A percentile compares a stretch with the other conserved stretches of the same genome.
phyloP scores from a whole-genome alignment of 2,329 filamentous ascomycete genomes.

The Arthrobotrys sphaeroides region DNA sequence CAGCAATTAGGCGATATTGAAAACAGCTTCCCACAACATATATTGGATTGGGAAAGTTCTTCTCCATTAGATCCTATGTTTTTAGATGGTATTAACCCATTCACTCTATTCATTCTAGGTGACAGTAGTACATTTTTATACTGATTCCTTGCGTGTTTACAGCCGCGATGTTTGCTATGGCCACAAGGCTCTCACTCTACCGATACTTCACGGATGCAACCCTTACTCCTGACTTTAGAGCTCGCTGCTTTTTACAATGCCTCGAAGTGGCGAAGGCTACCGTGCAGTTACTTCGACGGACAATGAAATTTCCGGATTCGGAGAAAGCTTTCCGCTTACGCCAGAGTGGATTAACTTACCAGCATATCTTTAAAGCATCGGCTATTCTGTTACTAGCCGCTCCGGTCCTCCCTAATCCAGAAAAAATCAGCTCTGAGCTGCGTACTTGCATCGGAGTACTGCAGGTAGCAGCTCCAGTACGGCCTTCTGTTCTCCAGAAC shows the following conservation, averaged over 20 bases:
- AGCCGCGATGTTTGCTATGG: conserved; percentile 8
- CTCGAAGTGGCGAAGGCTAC: conserved; percentile 56
- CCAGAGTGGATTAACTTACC: conserved; percentile 54
- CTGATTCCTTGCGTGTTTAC: background rate
- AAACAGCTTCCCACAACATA: background rate
- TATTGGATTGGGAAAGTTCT: conserved; percentile 36
- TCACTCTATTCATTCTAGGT: background rate
- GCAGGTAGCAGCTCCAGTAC: background rate
- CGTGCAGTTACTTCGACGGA: conserved; percentile 53
- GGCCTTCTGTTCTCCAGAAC: background rate
- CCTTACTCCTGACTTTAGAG: conserved; percentile 51
- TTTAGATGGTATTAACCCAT: conserved; percentile 49
- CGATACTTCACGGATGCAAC: conserved; percentile 55
- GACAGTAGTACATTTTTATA: background rate
- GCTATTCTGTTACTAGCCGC: conserved; percentile 4
- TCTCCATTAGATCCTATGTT: conserved; percentile 53
- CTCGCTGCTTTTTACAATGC: conserved; percentile 55
- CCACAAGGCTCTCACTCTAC: conserved; percentile 56
- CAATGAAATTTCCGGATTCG: conserved; percentile 48
- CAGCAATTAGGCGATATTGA: background rate
- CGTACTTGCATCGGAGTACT: background rate
- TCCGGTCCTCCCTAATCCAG: background rate
- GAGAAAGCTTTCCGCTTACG: conserved; percentile 53
- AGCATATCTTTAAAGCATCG: conserved; percentile 55
- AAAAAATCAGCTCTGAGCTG: background rate